Base-by-base conservation (phyloP, 805 yeast species). In the Kluyveromyces siamensis region DNA sequence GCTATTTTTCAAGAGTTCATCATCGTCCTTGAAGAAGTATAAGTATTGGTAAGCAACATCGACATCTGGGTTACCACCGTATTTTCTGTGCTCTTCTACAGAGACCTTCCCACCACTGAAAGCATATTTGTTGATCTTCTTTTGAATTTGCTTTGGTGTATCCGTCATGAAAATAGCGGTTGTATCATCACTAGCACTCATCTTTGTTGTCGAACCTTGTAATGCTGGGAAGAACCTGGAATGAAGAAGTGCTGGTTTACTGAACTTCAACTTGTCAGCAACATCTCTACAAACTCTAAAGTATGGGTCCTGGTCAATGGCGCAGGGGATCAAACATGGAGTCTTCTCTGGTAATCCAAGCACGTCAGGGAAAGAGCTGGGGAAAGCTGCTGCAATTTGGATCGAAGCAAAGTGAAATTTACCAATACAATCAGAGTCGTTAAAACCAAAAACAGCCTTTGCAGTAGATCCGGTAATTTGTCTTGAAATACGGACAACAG, bases 221-320 rank as follows among this genome's bases (percentile, higher is more conserved):
- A 91, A 72, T 47, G 99, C 98, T 41, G 99, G 99, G 85, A 93
- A 93, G 70, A 93, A 93, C 68, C 87, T 84, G 48, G 99, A 83
- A 69, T 93, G 98, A 54, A 93, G 74, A 64, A 93, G 77, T 9
- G 96, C 81, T 17, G 98, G 98, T 70, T 93, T 93, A 53, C 89
- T 73, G 66, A 77, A 95, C 68, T 84, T 85, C 66, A 93, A 77
- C 69, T 91, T 93, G 61, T 83, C 89, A 10, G 99, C 97, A 55
- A 93, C 99, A 66, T 93, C 99, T 71, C 99, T 79, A 69, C 96
- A 87, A 19, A 93, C 95, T 70, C 99, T 79, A 74, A 93, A 93
- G 69, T 93, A 93, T 30, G 99, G 98, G 68, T 93, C 99, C 74
- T 91, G 99, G 67, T 93, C 99, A 65, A 93, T 93, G 44, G 99